Percentiles rank a stretch among this genome's conserved stretches.
Conservation (phyloP, 1,284 basidiomycete genomes). For the Puccinia horiana region DNA sequence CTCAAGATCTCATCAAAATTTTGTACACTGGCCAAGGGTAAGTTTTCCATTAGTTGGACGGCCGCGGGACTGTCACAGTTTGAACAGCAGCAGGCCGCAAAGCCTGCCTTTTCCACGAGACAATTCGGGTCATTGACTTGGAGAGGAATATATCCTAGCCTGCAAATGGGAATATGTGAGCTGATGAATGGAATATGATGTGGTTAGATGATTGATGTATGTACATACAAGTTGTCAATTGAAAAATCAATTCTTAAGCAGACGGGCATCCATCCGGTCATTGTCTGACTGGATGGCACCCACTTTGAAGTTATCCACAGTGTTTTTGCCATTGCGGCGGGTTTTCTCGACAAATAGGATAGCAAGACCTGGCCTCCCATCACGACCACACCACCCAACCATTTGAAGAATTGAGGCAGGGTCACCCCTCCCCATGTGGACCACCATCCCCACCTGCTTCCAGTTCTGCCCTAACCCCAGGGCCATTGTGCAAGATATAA, state of each 20-base stretch:
- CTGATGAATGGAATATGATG: too few relatives aligned
- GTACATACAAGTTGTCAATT: neutral
- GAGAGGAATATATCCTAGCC: constrained; percentile 5
- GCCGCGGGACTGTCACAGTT: neutral
- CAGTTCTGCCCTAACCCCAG: constrained; percentile 33
- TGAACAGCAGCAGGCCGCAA: neutral
- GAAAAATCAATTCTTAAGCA: constrained; percentile 3
- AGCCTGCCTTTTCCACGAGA: neutral
- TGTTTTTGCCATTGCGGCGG: neutral
- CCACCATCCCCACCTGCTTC: constrained; percentile 1
- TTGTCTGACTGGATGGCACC: neutral
- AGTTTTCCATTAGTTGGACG: neutral
- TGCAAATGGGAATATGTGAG: neutral
- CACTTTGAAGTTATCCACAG: neutral
- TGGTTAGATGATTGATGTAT: too few relatives aligned
- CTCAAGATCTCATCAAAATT: neutral
- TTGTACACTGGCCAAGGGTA: neutral
- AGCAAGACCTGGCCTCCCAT: constrained; percentile 1
- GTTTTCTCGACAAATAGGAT: constrained; percentile 17
- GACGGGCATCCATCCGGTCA: constrained; percentile 12
- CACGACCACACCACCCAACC: neutral
- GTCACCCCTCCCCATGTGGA: constrained; percentile 24
- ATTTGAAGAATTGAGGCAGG: constrained; percentile 11
- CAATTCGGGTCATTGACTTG: neutral
- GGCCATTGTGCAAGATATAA: constrained; percentile 24